Base-by-base conservation (phyloP, 176 grass and related monocot species). In the Chloris gayana region DNA sequence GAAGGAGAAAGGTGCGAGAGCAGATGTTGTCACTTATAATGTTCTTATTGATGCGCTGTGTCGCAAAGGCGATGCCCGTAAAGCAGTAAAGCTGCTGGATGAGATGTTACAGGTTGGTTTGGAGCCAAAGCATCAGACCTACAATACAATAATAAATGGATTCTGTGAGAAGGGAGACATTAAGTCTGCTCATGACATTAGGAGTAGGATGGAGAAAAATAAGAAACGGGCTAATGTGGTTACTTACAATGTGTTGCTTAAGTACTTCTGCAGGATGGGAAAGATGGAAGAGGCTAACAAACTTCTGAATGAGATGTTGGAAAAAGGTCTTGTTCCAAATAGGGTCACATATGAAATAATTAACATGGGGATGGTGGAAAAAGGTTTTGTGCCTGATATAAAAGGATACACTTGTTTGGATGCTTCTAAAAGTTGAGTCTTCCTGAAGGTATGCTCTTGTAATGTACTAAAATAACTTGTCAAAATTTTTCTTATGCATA, bases 251-350 rank as follows among this genome's bases (percentile, higher is more conserved):
- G 76, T 91, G 62, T 80, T 98, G 25, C 94, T 98, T 51, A 91
- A 93, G 77, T 85, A 91, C 78, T 92, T 92, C 71, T 92, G 81
- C 58, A 83, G 70, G 73, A 89, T 84, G 76, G 88, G 88, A 69
- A 85, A 93, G 60, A 89, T 98, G 85, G 76, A 83, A n/a, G 78
- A 92, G 66, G 95, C 92, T 64, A 94, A 93, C 85, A 60, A 82
- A 46, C 70, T 94, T 67, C 69, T 98, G 71, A 98, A 98, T 82
- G 92, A 94, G 84, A 98, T 98, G 86, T 58, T 94, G 76, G 90
- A 93, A 84, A 98, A 87, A 85, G 88, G 92, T 27, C 75, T 91
- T 70, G 84, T 93, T 91, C 95, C 90, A 74, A 93, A 94, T 64
- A 80, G 79, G 81, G 14, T 87, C 24, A 93, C 95, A 34, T 94